Evolutionary conservation across 768 basidiomycete genomes (phyloP).

Genomic region (Pholiota conissans): DNA sequence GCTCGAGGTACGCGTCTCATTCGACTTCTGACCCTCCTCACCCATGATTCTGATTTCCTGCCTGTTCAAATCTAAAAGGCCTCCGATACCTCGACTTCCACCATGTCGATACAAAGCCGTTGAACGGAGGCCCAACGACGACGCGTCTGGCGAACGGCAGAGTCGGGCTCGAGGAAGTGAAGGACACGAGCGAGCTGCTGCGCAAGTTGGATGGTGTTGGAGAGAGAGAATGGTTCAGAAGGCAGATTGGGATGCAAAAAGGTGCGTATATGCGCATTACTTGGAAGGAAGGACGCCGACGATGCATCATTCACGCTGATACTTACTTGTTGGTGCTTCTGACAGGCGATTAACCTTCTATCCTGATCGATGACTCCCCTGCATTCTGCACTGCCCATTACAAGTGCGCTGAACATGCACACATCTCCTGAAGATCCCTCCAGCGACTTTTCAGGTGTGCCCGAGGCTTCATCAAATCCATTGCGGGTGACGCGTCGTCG

Average conservation of each 20-base stretch:
- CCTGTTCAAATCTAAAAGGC: too few species aligned
- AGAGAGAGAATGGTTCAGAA: conserved; percentile 38
- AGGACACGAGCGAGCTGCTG: conserved; percentile 34
- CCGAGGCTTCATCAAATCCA: background rate
- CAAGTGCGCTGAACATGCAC: background rate
- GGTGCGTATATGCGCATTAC: conserved; percentile 3
- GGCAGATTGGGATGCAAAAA: conserved; percentile 36
- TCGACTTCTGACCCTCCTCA: too few species aligned
- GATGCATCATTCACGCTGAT: background rate
- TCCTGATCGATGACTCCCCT: background rate
- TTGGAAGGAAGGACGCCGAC: background rate
- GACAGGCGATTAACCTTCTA: background rate
- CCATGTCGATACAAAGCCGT: conserved; percentile 36
- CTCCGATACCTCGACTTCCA: conserved; percentile 45
- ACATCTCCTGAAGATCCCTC: background rate
- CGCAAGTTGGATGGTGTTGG: conserved; percentile 29
- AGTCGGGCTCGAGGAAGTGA: conserved; percentile 36
- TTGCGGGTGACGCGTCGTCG: background rate
- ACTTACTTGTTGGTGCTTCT: background rate
- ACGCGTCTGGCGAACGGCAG: conserved; percentile 24
- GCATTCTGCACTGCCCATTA: background rate
- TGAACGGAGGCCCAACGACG: conserved; percentile 8
- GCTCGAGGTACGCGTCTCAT: conserved; percentile 41
- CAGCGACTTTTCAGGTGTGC: too few species aligned
- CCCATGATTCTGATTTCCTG: too few species aligned